These are phyloP conservation scores for Thalassiosira mediterranea DNA, from an alignment of 352 stramenopile species.

Conservation along the genomic window DNA sequence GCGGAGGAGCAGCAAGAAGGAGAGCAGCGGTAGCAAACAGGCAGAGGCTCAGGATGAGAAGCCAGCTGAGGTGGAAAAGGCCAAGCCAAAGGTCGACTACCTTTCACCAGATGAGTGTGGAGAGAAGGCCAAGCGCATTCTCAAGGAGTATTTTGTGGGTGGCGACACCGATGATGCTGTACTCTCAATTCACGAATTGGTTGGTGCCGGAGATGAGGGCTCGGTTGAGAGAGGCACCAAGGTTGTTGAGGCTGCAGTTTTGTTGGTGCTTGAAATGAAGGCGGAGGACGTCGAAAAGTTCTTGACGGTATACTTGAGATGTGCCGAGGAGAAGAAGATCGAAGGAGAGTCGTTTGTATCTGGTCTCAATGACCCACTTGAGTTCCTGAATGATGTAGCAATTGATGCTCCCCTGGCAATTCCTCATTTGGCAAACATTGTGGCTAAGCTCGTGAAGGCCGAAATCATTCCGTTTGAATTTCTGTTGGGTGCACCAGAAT, in stretches of 20 bases:
- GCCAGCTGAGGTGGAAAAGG: neutral
- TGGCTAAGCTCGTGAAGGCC: slow-evolving; percentile 63
- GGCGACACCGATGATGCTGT: slow-evolving; percentile 75
- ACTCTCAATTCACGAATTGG: slow-evolving; percentile 72
- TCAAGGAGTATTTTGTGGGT: slow-evolving; percentile 81
- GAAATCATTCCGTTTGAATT: slow-evolving; percentile 58
- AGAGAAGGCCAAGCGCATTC: slow-evolving; percentile 67
- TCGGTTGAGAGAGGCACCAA: slow-evolving; percentile 65
- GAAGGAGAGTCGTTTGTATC: slow-evolving; percentile 41
- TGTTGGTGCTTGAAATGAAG: slow-evolving; percentile 82
- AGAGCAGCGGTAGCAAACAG: slow-evolving; percentile 38
- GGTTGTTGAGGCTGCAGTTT: slow-evolving; percentile 60
- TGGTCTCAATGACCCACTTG: slow-evolving; percentile 74
- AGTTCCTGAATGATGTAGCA: slow-evolving; percentile 78
- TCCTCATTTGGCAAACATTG: slow-evolving; percentile 62
- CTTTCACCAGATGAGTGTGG: slow-evolving; percentile 59
- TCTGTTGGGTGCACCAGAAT: slow-evolving; percentile 68
- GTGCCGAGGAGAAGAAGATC: slow-evolving; percentile 66
- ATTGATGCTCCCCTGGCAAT: slow-evolving; percentile 79
- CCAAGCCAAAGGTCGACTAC: slow-evolving; percentile 43
- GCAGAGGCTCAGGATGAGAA: slow-evolving; percentile 8
- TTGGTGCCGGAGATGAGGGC: slow-evolving; percentile 54
- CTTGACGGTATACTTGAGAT: slow-evolving; percentile 50
- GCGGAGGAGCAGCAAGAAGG: slow-evolving; percentile 46
- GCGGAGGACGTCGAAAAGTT: slow-evolving; percentile 70